Evolutionary conservation across 257 asterid genomes (phyloP).

Genomic region (Nicotiana benthamiana): DNA sequence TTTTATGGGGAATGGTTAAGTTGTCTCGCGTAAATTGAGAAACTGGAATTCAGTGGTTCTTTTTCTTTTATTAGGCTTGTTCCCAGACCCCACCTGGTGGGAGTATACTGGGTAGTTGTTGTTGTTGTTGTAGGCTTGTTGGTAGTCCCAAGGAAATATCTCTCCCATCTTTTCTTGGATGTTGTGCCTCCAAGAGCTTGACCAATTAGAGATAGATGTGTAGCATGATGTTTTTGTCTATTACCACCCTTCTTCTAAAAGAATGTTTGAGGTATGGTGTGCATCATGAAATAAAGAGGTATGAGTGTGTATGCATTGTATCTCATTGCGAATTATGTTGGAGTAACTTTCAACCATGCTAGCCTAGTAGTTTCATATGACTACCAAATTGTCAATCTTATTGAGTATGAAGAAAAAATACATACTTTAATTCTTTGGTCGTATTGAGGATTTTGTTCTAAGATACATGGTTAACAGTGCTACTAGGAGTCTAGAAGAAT

Average conservation of each 20-base stretch:
- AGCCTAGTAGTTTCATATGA: background rate
- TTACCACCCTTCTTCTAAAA: background rate
- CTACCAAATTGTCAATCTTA: background rate
- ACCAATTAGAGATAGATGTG: background rate
- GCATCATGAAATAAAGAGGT: background rate
- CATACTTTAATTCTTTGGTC: background rate
- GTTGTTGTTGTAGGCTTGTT: background rate
- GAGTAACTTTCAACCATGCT: background rate
- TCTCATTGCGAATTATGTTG: background rate
- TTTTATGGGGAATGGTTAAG: background rate
- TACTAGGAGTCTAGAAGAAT: background rate
- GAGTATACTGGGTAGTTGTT: too few relatives aligned
- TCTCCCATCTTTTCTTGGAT: background rate
- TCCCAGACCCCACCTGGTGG: too few relatives aligned
- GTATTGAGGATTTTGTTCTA: background rate
- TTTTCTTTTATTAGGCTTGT: background rate
- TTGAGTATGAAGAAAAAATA: background rate
- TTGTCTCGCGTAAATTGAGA: background rate
- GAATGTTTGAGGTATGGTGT: background rate
- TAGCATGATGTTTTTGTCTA: background rate
- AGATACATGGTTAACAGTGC: background rate
- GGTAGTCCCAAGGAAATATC: background rate
- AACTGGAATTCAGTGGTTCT: background rate
- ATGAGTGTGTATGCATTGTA: background rate
- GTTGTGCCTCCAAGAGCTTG: background rate